A percentile compares a stretch with the other conserved stretches of the same genome.
These are phyloP conservation scores for Phytophthora parvispora DNA, from an alignment of 352 stramenopile species.

Conservation along the genomic window DNA sequence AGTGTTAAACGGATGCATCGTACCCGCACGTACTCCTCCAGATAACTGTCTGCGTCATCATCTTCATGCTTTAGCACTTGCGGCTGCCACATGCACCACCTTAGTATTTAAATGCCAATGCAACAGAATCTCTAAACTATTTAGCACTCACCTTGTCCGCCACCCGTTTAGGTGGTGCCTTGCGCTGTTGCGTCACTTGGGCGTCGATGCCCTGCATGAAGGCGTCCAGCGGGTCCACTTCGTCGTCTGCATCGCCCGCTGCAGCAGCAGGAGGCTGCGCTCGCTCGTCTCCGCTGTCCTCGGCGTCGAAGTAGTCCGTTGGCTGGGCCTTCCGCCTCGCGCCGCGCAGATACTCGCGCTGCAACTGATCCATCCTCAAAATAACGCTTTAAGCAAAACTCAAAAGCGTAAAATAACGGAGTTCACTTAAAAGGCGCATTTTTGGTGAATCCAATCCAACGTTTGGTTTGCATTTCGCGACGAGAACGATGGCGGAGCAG, in stretches of 20 bases:
- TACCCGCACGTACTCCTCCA: conserved; percentile 45
- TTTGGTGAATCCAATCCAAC: conserved; percentile 16
- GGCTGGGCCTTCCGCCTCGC: conserved; percentile 59
- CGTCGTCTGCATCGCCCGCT: conserved; percentile 34
- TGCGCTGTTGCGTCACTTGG: conserved; percentile 66
- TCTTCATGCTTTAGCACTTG: conserved; percentile 47
- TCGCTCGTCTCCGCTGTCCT: conserved; percentile 51
- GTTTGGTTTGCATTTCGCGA: conserved; percentile 5
- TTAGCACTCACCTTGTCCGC: conserved; percentile 43
- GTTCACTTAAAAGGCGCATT: not conserved
- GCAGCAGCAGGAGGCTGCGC: not conserved
- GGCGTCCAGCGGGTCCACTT: conserved; percentile 87
- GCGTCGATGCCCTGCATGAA: conserved; percentile 88
- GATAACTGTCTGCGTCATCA: conserved; percentile 41
- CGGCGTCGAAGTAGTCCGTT: conserved; percentile 77
- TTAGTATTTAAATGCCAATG: not conserved
- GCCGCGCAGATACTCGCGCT: conserved; percentile 69
- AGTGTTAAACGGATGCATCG: not conserved
- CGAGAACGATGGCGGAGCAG: conserved; percentile 48
- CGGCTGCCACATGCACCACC: conserved; percentile 22
- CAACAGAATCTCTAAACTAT: not conserved
- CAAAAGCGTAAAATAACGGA: not conserved
- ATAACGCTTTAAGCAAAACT: not conserved
- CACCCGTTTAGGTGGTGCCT: conserved; percentile 23
- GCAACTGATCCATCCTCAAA: conserved; percentile 48